phyloP scores from a whole-genome alignment of 305 asterid genomes.

The Fraxinus dipetala region DNA sequence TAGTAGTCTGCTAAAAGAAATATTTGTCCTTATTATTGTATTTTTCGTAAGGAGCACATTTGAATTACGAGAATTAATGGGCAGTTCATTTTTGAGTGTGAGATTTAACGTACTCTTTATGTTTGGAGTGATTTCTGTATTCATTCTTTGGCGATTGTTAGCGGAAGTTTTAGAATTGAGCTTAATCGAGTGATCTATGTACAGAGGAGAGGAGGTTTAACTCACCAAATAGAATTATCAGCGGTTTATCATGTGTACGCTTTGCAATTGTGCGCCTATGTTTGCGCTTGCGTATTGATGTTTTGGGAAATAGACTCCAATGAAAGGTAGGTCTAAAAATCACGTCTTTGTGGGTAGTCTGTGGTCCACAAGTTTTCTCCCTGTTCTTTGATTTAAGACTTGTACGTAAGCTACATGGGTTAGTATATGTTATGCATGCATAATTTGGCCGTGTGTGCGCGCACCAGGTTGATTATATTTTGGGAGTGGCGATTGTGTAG shows the following conservation, averaged over 20 bases:
- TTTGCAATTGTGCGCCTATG: not conserved
- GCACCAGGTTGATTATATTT: not conserved
- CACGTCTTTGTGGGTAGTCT: not conserved
- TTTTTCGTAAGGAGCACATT: not conserved
- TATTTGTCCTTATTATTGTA: conserved; percentile 17
- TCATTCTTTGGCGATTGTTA: not conserved
- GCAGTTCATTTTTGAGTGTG: not conserved
- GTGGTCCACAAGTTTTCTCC: not conserved
- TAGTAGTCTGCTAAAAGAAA: conserved; percentile 23
- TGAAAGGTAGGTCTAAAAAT: not conserved
- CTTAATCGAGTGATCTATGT: not conserved
- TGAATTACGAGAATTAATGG: not conserved
- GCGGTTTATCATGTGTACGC: not conserved
- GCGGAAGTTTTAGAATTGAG: not conserved
- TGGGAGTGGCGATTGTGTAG: not conserved
- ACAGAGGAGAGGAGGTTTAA: conserved; percentile 12
- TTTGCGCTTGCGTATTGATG: not conserved
- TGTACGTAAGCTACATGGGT: not conserved
- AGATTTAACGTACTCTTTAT: not conserved
- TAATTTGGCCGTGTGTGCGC: not conserved
- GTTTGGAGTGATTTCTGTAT: not conserved
- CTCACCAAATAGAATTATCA: not conserved
- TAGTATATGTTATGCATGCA: not conserved
- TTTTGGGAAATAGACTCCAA: not conserved
- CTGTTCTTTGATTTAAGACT: not conserved